phyloP scores from a whole-genome alignment of 352 stramenopile species.

The Phytophthora idaei region DNA sequence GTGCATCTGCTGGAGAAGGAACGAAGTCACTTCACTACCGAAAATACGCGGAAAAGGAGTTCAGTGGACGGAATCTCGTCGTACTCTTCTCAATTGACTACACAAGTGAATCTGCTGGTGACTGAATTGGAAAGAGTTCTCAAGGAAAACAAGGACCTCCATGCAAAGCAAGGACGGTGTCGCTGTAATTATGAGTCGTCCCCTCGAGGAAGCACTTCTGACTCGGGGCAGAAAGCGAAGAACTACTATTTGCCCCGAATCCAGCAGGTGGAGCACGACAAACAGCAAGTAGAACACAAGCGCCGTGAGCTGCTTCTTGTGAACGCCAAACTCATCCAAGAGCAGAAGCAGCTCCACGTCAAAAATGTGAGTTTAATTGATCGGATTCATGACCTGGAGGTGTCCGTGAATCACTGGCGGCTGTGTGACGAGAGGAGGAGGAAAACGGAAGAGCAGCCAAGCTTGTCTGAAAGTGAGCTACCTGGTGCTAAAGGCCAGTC shows the following conservation, averaged over 20 bases:
- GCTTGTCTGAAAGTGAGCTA: neutral
- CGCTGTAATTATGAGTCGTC: slow-evolving; percentile 13
- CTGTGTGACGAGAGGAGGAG: slow-evolving; percentile 55
- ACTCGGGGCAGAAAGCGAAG: slow-evolving; percentile 21
- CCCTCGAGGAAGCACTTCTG: neutral
- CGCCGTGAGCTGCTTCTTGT: slow-evolving; percentile 66
- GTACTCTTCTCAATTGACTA: slow-evolving; percentile 46
- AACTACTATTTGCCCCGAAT: slow-evolving; percentile 53
- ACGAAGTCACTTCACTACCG: slow-evolving; percentile 38
- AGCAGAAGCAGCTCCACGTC: slow-evolving; percentile 62
- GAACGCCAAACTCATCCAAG: slow-evolving; percentile 71
- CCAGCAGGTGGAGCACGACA: slow-evolving; percentile 54
- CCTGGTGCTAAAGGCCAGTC: too few species aligned
- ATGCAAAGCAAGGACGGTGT: slow-evolving; percentile 27
- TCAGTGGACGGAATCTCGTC: slow-evolving; percentile 33
- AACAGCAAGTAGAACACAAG: slow-evolving; percentile 53
- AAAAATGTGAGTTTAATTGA: slow-evolving; percentile 31
- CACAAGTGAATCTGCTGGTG: slow-evolving; percentile 46
- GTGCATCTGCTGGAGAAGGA: slow-evolving; percentile 57
- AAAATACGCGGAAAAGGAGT: slow-evolving; percentile 45
- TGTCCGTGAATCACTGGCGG: slow-evolving; percentile 59
- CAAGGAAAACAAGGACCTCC: slow-evolving; percentile 48
- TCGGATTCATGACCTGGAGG: slow-evolving; percentile 49
- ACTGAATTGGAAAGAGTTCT: slow-evolving; percentile 54
- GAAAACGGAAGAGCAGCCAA: slow-evolving; percentile 35